Evolutionary conservation across 495 filamentous ascomycete genomes (phyloP).

Genomic region (Antarctomyces pellizariae): DNA sequence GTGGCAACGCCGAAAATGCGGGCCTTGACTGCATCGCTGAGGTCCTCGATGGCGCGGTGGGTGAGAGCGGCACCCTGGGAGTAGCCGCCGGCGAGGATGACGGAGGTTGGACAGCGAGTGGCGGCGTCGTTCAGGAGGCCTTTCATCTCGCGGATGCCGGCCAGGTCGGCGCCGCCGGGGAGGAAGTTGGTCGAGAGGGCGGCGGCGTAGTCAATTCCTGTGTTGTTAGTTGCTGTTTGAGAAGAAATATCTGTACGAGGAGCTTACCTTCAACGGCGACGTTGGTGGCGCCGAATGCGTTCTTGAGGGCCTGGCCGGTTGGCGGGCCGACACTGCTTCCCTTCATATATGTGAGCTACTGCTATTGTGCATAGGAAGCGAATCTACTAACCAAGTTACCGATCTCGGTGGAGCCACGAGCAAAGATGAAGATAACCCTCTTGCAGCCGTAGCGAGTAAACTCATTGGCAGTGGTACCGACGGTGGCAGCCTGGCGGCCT

Average conservation of each 20-base stretch:
- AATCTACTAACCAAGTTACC: slow-evolving; percentile 26
- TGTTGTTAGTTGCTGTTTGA: too few relatives aligned
- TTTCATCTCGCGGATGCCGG: slow-evolving; percentile 7
- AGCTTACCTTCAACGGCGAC: slow-evolving; percentile 16
- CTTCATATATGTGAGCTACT: slow-evolving; percentile 7
- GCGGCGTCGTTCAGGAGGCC: slow-evolving; percentile 12
- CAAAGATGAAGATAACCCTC: slow-evolving; percentile 26
- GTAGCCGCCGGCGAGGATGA: slow-evolving; percentile 16
- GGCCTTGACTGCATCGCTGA: slow-evolving; percentile 17
- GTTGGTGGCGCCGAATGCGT: slow-evolving; percentile 14
- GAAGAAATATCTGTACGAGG: too few relatives aligned
- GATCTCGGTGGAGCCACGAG: slow-evolving; percentile 23
- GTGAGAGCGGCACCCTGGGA: slow-evolving; percentile 33
- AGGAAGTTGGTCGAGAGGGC: slow-evolving; percentile 17
- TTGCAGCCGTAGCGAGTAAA: slow-evolving; percentile 21
- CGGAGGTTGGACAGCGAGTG: slow-evolving; percentile 11
- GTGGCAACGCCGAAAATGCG: slow-evolving; percentile 29
- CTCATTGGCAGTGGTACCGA: slow-evolving; percentile 18
- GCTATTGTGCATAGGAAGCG: slow-evolving; percentile 4
- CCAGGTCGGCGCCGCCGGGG: slow-evolving; percentile 14
- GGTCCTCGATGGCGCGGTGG: slow-evolving; percentile 21
- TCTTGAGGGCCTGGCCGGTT: slow-evolving; percentile 13
- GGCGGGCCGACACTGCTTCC: slow-evolving; percentile 17
- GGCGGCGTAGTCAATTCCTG: slow-evolving; percentile 21
- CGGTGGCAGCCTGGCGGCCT: too few relatives aligned